phyloP scores from a whole-genome alignment of 352 stramenopile genomes.

The Discostella stelligera region DNA sequence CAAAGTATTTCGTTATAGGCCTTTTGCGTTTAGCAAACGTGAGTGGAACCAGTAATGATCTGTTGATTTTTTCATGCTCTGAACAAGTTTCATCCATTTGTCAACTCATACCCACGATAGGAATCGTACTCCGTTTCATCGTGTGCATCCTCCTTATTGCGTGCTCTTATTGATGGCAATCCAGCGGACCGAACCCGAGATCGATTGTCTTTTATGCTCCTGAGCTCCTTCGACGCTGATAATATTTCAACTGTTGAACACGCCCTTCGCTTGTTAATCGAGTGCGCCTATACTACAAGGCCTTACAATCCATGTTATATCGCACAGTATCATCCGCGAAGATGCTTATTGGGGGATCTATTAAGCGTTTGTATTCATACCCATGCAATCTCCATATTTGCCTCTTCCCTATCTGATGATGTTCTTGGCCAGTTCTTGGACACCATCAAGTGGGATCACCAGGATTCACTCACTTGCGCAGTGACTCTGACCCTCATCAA shows the following conservation, averaged over 20 bases:
- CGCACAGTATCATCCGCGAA: slow-evolving; percentile 24
- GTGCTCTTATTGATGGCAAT: slow-evolving; percentile 48
- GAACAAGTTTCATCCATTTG: background rate
- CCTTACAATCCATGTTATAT: slow-evolving; percentile 13
- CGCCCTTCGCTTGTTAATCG: slow-evolving; percentile 28
- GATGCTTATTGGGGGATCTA: slow-evolving; percentile 42
- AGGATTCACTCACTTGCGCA: slow-evolving; percentile 31
- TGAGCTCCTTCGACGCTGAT: slow-evolving; percentile 37
- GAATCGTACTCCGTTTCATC: slow-evolving; percentile 47
- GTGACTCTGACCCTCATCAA: slow-evolving; percentile 22
- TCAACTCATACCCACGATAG: slow-evolving; percentile 8
- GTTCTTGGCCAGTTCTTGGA: slow-evolving; percentile 21
- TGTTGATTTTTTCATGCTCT: background rate
- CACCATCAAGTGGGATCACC: background rate
- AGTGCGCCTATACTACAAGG: slow-evolving; percentile 15
- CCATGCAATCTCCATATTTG: slow-evolving; percentile 16
- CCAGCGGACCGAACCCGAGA: slow-evolving; percentile 43
- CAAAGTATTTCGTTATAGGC: slow-evolving; percentile 27
- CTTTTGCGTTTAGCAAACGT: slow-evolving; percentile 43
- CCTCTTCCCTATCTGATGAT: slow-evolving; percentile 29
- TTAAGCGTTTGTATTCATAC: slow-evolving; percentile 30
- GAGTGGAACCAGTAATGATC: slow-evolving; percentile 7
- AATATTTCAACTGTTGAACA: slow-evolving; percentile 22
- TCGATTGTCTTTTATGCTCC: slow-evolving; percentile 43
- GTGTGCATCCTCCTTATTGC: slow-evolving; percentile 44